phyloP scores from a whole-genome alignment of 148 eudicot genomes.

The Dianthus caryophyllus region DNA sequence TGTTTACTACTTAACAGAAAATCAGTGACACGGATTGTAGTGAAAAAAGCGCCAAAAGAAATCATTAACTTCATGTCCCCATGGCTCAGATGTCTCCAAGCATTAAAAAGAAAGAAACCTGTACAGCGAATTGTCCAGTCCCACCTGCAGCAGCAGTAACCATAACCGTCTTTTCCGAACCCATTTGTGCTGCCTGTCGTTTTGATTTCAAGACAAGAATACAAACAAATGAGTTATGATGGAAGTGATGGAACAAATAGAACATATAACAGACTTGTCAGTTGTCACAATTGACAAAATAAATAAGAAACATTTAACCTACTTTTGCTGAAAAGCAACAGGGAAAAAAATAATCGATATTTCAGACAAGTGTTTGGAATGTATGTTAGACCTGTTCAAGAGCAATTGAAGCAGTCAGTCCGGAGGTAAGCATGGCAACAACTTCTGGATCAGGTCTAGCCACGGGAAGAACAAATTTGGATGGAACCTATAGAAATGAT shows the following conservation, averaged over 20 bases:
- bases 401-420: slow-evolving; percentile 95
- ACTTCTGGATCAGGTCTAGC: slow-evolving; percentile 94
- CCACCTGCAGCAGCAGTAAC: slow-evolving; percentile 99
- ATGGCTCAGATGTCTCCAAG: background rate
- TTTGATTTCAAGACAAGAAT: slow-evolving; percentile 14
- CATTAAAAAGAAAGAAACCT: slow-evolving; percentile 41
- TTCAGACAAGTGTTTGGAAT: slow-evolving; percentile 12
- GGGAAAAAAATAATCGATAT: background rate
- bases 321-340: background rate
- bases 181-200: slow-evolving; percentile 76
- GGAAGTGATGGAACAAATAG: background rate
- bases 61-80: background rate
- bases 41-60: background rate
- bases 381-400: slow-evolving; percentile 72
- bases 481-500: slow-evolving; percentile 50
- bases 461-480: slow-evolving; percentile 85
- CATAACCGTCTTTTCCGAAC: slow-evolving; percentile 75
- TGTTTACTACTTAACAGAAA: background rate
- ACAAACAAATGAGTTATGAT: background rate
- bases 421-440: slow-evolving; percentile 97
- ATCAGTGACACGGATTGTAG: background rate
- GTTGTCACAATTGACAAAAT: background rate
- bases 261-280: too few species aligned
- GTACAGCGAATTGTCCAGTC: slow-evolving; percentile 98
- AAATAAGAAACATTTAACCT: background rate